Evolutionary conservation across 2,329 filamentous ascomycete species (phyloP), one percentile per base, ranked within the genome.

Genomic region (Nemania sp.): DNA sequence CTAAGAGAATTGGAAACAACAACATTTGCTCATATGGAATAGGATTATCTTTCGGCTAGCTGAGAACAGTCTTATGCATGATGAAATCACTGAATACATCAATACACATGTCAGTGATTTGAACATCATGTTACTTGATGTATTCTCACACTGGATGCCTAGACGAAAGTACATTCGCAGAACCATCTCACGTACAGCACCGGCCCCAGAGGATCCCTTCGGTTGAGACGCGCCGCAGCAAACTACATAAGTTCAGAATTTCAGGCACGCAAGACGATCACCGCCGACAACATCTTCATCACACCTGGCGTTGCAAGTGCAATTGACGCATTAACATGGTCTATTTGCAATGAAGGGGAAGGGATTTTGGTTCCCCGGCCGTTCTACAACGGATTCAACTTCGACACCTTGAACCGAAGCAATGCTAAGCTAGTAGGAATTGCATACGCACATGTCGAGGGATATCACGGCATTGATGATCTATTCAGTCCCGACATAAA

Each of bases 141-240:
- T 3, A 27, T 22, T 24, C 20, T 27, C 26, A 32, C 8, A 32
- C 8, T 32, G 8, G 29, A 32, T 8, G 29, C 29, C 4, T 32
- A 32, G 29, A 32, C 29, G 29, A 32, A 32, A 32, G 29, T 32
- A 32, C 29, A 5, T 32, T 32, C 57, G 1, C n/a, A n/a, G 49
- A 27, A 38, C 26, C 57, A 60, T 38, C 26, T 60, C 1, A 24
- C 18, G 1, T 60, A 60, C n/a, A 15, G 26, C 32, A 45, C 52
- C 0, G 58, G 58, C 20, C 58, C 58, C 13, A 47, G 27, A 18
- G 58, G 58, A 2, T 62, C 58, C 7, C 58, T 45, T 22, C 49
- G 58, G 43, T 45, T 62, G 20, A 53, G n/a, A 20, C 27, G 41
- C 4, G 58, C 58, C 0, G 45, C 52, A 6, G 58, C 29, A 2